Evolutionary conservation across 805 yeast species (phyloP).

Genomic region (Diddensiella santjacobensis): DNA sequence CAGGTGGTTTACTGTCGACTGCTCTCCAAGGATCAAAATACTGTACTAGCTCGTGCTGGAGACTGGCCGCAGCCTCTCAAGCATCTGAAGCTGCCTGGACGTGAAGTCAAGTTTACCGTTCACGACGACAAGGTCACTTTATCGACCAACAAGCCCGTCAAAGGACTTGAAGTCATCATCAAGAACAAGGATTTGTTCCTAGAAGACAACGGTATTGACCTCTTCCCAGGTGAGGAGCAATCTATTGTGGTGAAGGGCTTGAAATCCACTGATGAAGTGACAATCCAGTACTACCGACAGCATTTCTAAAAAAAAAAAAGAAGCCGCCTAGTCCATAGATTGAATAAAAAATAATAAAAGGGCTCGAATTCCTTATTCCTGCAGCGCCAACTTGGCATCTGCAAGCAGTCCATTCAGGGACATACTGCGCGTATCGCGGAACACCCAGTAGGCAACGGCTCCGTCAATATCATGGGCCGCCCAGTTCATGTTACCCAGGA

Average conservation of each 20-base stretch:
- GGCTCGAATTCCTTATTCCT: background rate
- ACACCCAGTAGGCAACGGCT: slow-evolving; percentile 18
- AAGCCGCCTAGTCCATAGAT: too few relatives aligned
- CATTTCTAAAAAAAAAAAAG: background rate
- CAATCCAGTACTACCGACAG: slow-evolving; percentile 16
- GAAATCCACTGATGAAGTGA: slow-evolving; percentile 16
- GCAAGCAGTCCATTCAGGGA: slow-evolving; percentile 9
- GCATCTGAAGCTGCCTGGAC: slow-evolving; percentile 35
- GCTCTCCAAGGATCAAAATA: slow-evolving; percentile 15
- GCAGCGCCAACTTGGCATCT: background rate
- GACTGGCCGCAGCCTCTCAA: slow-evolving; percentile 54
- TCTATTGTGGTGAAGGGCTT: slow-evolving; percentile 20
- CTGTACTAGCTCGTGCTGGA: slow-evolving; percentile 33
- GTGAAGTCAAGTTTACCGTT: slow-evolving; percentile 27
- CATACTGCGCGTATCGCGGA: slow-evolving; percentile 17
- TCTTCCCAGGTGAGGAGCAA: slow-evolving; percentile 39
- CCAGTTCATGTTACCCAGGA: slow-evolving; percentile 15
- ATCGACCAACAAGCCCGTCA: slow-evolving; percentile 39
- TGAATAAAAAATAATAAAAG: background rate
- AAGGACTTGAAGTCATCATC: slow-evolving; percentile 40
- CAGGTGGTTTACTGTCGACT: slow-evolving; percentile 24
- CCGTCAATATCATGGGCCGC: slow-evolving; percentile 18
- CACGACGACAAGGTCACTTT: slow-evolving; percentile 29
- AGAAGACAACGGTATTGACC: slow-evolving; percentile 47
- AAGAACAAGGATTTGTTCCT: slow-evolving; percentile 31